A percentile compares a stretch with the other conserved stretches of the same genome.
Conservation (phyloP, 768 basidiomycete species). For the Baorangia bicolor region DNA sequence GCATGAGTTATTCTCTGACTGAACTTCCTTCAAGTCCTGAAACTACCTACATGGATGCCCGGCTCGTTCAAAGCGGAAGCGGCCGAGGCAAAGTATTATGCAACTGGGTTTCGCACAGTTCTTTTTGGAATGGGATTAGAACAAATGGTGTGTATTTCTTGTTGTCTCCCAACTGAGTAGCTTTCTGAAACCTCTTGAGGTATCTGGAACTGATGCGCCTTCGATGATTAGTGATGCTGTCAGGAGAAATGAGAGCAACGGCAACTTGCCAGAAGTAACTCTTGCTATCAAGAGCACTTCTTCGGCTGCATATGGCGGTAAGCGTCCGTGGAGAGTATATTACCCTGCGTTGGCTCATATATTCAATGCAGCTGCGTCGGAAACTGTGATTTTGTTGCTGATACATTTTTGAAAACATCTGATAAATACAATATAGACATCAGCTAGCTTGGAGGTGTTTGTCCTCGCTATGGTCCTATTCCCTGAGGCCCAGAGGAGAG, state of each 20-base stretch:
- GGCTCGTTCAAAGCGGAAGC: constrained; percentile 25
- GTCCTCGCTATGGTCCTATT: constrained; percentile 31
- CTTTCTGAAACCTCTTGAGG: constrained; percentile 9
- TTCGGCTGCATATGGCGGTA: constrained; percentile 25
- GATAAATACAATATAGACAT: constrained; percentile 15
- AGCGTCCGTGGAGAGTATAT: neutral
- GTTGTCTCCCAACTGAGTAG: neutral
- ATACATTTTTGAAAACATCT: neutral
- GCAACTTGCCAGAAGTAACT: constrained; percentile 19
- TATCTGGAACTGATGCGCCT: constrained; percentile 10
- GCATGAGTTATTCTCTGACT: neutral
- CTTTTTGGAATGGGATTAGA: constrained; percentile 27
- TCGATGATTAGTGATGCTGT: constrained; percentile 25
- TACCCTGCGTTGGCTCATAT: neutral
- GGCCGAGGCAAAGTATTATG: constrained; percentile 7
- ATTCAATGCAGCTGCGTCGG: constrained; percentile 21
- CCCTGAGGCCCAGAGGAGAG: constrained; percentile 24
- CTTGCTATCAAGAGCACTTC: constrained; percentile 22
- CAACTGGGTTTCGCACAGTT: constrained; percentile 16
- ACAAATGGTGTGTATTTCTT: constrained; percentile 15
- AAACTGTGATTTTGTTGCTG: constrained; percentile 21
- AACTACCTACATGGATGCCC: constrained; percentile 28
- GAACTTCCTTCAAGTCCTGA: constrained; percentile 16
- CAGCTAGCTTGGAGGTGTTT: constrained; percentile 19
- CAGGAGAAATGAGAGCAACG: constrained; percentile 18